Conservation (phyloP, 2,329 filamentous ascomycete species). For the Aureobasidium sp. region DNA sequence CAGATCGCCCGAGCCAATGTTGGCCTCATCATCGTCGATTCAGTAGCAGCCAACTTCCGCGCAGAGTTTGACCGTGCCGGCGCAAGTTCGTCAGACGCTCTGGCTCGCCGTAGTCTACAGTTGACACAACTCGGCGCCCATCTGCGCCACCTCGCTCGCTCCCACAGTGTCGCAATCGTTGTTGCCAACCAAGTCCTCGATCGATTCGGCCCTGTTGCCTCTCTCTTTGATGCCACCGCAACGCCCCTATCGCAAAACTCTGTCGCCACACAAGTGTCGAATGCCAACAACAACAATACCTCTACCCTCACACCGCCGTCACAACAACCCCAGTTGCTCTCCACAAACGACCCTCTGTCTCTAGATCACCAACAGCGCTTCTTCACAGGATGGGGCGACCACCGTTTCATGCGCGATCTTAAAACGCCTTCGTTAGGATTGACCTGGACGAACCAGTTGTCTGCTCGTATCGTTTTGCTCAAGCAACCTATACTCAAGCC, state of each 20-base stretch:
- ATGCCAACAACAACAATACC: background rate
- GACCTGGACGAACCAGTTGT: slow-evolving; percentile 85
- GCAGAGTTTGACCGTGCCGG: slow-evolving; percentile 64
- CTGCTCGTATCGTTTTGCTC: slow-evolving; percentile 70
- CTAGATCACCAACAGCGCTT: slow-evolving; percentile 88
- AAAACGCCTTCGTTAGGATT: slow-evolving; percentile 85
- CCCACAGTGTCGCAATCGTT: slow-evolving; percentile 71
- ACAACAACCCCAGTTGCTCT: slow-evolving; percentile 16
- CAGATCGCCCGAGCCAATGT: slow-evolving; percentile 66
- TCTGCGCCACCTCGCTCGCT: slow-evolving; percentile 65
- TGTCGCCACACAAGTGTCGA: background rate
- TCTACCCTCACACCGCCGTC: background rate
- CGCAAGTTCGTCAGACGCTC: slow-evolving; percentile 27
- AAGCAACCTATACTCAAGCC: slow-evolving; percentile 51
- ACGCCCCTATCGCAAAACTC: slow-evolving; percentile 6
- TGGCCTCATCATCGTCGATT: slow-evolving; percentile 80
- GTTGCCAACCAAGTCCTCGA: slow-evolving; percentile 95
- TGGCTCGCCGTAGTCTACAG: slow-evolving; percentile 69
- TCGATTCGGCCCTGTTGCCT: slow-evolving; percentile 50
- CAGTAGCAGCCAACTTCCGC: slow-evolving; percentile 89
- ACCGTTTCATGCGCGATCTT: slow-evolving; percentile 32
- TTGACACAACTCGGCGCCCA: slow-evolving; percentile 68
- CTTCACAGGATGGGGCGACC: slow-evolving; percentile 91
- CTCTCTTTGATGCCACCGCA: background rate
- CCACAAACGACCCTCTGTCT: slow-evolving; percentile 50